Percentiles rank a stretch among this genome's conserved stretches.
Conservation (phyloP, 306 rosid species). For the Trifolium fragiferum region DNA sequence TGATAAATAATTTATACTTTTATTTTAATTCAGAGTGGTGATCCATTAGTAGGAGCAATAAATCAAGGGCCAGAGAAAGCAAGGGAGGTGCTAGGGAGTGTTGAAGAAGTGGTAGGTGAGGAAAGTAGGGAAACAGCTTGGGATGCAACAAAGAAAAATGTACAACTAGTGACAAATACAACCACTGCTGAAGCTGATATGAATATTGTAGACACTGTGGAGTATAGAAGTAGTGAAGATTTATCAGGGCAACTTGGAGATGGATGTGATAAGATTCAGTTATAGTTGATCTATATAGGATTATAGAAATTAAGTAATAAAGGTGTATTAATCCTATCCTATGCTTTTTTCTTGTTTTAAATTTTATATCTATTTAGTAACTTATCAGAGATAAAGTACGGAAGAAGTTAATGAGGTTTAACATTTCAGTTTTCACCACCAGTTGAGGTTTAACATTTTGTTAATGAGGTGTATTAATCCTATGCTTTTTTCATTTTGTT, state of each 20-base stretch:
- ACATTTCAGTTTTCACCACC: too few species aligned
- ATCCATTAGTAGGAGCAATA: slow-evolving; percentile 30
- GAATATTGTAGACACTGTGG: slow-evolving; percentile 64
- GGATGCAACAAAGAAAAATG: slow-evolving; percentile 51
- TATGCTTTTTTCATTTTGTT: too few species aligned
- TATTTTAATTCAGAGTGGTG: slow-evolving; percentile 32
- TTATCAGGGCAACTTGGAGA: slow-evolving; percentile 50
- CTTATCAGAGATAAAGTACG: background rate
- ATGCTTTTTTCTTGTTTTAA: background rate
- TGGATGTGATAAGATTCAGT: slow-evolving; percentile 39
- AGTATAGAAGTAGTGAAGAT: slow-evolving; percentile 62
- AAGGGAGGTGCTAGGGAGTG: slow-evolving; percentile 39
- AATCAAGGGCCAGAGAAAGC: slow-evolving; percentile 46
- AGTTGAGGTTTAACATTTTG: too few species aligned
- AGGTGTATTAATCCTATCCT: background rate
- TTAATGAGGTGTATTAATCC: too few species aligned
- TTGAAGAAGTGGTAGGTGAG: slow-evolving; percentile 38
- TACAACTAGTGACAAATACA: slow-evolving; percentile 44
- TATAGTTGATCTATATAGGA: background rate
- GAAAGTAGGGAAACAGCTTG: slow-evolving; percentile 56
- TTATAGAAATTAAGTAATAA: background rate
- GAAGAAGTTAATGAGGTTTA: background rate
- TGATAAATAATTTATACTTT: background rate
- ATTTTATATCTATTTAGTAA: background rate
- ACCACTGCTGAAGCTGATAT: slow-evolving; percentile 63